Base-by-base conservation (phyloP, 2,329 filamentous ascomycete species). In the Phoma herbarum region DNA sequence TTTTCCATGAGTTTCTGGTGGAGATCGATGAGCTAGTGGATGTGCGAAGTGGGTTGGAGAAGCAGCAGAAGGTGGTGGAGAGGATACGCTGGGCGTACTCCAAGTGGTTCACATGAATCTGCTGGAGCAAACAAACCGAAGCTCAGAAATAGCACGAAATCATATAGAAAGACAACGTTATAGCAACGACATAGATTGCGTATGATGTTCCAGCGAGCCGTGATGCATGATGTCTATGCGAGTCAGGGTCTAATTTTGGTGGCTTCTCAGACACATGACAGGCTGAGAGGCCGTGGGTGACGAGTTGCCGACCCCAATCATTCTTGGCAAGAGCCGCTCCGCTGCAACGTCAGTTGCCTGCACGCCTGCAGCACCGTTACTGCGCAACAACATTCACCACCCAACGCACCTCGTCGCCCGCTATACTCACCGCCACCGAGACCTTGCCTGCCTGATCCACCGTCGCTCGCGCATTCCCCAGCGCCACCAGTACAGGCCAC, bases 11-110 rank as follows among this genome's bases (percentile, higher is more conserved):
- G 69, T 97, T 99, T 70, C 78, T 93, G 55, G 91, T 96, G 75
- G 95, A 99, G 73, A 81, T 97, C 31, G 87, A 90, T 59, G 93
- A 97, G 70, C 81, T 99, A 47, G 87, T 92, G 20, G 93, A 97
- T 72, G 88, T 94, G 64, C 80, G 86, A 46, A 89, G 88, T 67
- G 92, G 92, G 2, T 85, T 96, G 50, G 85, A 88, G 69, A 85
- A 88, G 67, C 94, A 98, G 80, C 84, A 88, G 59, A 89, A 87
- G 74, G 90, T 94, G 42, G 80, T 97, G 52, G 87, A 93, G 68
- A 85, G 95, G 59, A 92, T 98, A 66, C 85, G 91, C 62, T 98
- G 95, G 94, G 90, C 90, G 4, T 98, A 97, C 81, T 86, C 86
- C 2, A 89, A 88, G 73, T 97, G 90, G 90, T 76, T 83, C 45